phyloP scores from a whole-genome alignment of 805 yeast genomes.

The Monosporozyma solicola region DNA sequence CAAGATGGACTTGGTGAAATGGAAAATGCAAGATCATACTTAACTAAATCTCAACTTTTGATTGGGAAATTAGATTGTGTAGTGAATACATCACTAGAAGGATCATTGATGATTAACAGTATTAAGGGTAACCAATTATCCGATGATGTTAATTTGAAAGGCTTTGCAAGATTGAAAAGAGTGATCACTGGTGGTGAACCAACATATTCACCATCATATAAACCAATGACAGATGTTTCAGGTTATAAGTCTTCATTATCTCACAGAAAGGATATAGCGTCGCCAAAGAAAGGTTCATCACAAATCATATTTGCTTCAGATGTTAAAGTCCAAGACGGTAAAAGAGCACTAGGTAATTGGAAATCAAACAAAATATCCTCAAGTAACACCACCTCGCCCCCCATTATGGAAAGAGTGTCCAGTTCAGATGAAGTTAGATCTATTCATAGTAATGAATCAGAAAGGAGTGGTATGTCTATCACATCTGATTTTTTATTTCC shows the following conservation, averaged over 20 bases:
- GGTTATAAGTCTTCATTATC: background rate
- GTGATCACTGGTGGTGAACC: constrained; percentile 21
- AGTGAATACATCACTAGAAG: constrained; percentile 15
- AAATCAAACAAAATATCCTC: background rate
- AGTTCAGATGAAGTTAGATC: background rate
- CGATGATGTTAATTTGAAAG: constrained; percentile 2
- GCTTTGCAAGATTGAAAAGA: constrained; percentile 16
- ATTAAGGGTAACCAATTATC: constrained; percentile 11
- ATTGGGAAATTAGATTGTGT: constrained; percentile 13
- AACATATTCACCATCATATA: constrained; percentile 1
- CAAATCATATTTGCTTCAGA: constrained; percentile 18
- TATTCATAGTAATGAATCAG: constrained; percentile 7
- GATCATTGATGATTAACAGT: constrained; percentile 18
- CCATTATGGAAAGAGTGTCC: background rate
- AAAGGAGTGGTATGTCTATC: constrained; percentile 9
- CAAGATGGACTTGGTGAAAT: constrained; percentile 6
- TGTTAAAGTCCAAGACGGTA: constrained; percentile 19
- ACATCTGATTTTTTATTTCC: constrained; percentile 3
- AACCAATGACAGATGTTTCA: constrained; percentile 14
- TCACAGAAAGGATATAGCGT: constrained; percentile 7
- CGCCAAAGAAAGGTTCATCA: background rate
- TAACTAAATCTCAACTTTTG: constrained; percentile 5
- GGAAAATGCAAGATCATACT: constrained; percentile 5
- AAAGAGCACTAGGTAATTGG: constrained; percentile 7
- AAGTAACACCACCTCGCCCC: background rate